A percentile compares a stretch with the other conserved stretches of the same genome.
Conservation (phyloP, 352 stramenopile genomes). For the Phytophthora crassamura region DNA sequence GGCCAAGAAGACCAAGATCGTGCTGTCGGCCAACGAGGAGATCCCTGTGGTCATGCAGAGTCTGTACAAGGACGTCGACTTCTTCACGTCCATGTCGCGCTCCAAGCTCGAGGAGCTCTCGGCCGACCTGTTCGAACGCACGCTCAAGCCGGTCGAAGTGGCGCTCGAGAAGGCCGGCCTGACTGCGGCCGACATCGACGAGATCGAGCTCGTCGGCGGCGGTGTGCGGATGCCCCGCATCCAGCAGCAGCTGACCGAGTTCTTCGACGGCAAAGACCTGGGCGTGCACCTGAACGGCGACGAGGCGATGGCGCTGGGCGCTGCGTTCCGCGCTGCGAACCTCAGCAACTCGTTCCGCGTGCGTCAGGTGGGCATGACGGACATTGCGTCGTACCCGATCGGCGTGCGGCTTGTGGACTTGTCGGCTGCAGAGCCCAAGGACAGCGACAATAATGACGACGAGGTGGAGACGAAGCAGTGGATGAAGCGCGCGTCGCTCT, state of each 20-base stretch:
- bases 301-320: slow-evolving; percentile 96
- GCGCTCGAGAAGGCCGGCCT: slow-evolving; percentile 91
- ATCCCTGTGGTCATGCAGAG: slow-evolving; percentile 96
- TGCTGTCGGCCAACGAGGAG: slow-evolving; percentile 97
- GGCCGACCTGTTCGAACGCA: slow-evolving; percentile 87
- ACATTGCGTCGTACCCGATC: slow-evolving; percentile 92
- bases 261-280: slow-evolving; percentile 87
- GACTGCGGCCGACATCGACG: slow-evolving; percentile 93
- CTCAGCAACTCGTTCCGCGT: slow-evolving; percentile 96
- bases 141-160: slow-evolving; percentile 85
- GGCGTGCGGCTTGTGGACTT: slow-evolving; percentile 87
- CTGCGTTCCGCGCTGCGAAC: slow-evolving; percentile 96
- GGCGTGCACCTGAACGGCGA: slow-evolving; percentile 98
- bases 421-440: slow-evolving; percentile 53
- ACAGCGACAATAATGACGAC: slow-evolving; percentile 52
- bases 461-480: slow-evolving; percentile 79
- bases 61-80: slow-evolving; percentile 95
- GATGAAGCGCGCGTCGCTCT: slow-evolving; percentile 93
- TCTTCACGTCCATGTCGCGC: slow-evolving; percentile 91
- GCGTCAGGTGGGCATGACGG: slow-evolving; percentile 94
- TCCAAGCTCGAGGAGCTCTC: slow-evolving; percentile 93
- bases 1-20: slow-evolving; percentile 97
- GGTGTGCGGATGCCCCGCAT: slow-evolving; percentile 96
- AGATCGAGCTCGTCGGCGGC: slow-evolving; percentile 97
- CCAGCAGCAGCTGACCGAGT: slow-evolving; percentile 88